phyloP scores from a whole-genome alignment of 305 asterid species.

The Withania somnifera region DNA sequence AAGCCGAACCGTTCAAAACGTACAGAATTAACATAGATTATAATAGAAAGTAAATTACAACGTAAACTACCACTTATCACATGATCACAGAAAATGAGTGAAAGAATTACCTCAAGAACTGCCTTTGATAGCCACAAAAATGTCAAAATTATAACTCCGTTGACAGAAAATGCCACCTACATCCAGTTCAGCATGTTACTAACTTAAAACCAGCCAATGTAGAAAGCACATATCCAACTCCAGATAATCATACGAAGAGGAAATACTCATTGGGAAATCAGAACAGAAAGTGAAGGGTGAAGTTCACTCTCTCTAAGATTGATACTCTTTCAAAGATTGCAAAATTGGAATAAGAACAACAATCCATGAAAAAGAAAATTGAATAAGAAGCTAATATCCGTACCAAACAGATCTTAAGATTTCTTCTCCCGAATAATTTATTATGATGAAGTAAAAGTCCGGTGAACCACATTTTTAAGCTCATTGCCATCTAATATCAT shows the following conservation, averaged over 20 bases:
- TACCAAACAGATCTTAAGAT: neutral
- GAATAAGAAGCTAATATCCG: neutral
- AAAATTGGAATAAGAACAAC: neutral
- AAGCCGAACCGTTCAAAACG: neutral
- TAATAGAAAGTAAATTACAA: neutral
- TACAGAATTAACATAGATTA: neutral
- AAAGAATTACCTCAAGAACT: conserved; percentile 57
- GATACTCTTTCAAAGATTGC: neutral
- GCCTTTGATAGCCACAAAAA: conserved; percentile 92
- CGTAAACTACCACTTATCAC: neutral
- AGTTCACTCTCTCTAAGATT: neutral
- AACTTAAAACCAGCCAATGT: neutral
- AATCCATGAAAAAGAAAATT: neutral
- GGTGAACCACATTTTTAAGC: neutral
- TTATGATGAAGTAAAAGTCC: neutral
- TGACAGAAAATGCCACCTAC: conserved; percentile 84
- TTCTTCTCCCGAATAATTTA: neutral
- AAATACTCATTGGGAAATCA: neutral
- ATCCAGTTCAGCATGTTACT: conserved; percentile 5
- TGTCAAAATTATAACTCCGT: conserved; percentile 66
- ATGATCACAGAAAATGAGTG: neutral
- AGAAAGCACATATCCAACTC: neutral
- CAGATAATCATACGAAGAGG: neutral
- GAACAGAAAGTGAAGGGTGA: neutral
- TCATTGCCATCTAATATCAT: neutral